Base-by-base conservation (phyloP, 1,284 basidiomycete species). In the Ceratobasidium sp. region DNA sequence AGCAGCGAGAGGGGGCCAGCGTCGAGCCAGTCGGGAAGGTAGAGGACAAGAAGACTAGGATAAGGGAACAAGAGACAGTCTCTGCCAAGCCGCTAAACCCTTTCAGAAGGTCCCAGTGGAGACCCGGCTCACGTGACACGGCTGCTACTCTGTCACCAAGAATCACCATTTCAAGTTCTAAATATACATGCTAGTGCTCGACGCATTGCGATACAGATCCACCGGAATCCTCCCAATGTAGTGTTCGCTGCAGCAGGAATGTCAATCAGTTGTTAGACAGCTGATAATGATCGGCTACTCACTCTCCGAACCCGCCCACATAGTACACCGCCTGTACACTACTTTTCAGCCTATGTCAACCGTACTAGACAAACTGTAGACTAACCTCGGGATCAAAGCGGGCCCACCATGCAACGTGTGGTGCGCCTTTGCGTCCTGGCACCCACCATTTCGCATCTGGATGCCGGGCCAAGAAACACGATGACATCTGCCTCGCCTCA, bases 291-390 rank as follows among this genome's bases (percentile, higher is more conserved):
- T 8, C 14, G 61, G 1, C 5, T 2, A 76, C 82, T 79, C 61
- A 82, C 81, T 81, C 81, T 23, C 83, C 83, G 72, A 84, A 84
- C 1, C 83, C 83, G n/a, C 83, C 82, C 1, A 83, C 81, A 76
- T 83, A 83, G 77, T 83, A 84, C 35, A 83, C 79, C 55, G 81
- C 79, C 57, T 78, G 28, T 13, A 18, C n/a, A 41, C 28, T 41
- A 46, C 32, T 28, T 5, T 28, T 52, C 21, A 64, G 46, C 46
- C 47, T 18, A 2, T 7, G 47, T 30, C 8, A 9, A 50, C 18
- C 26, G 38, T 43, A 3, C 5, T 35, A 11, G 21, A 30, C 30
- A 23, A 52, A 16, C 23, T n/a, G 46, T n/a, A 23, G 1, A 43
- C 75, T 50, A 52, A 74, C 75, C 46, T 76, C 61, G 9, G 75